Evolutionary conservation across 257 asterid species (phyloP), one percentile per base, ranked within the genome.

Genomic region (Sherardia arvensis): DNA sequence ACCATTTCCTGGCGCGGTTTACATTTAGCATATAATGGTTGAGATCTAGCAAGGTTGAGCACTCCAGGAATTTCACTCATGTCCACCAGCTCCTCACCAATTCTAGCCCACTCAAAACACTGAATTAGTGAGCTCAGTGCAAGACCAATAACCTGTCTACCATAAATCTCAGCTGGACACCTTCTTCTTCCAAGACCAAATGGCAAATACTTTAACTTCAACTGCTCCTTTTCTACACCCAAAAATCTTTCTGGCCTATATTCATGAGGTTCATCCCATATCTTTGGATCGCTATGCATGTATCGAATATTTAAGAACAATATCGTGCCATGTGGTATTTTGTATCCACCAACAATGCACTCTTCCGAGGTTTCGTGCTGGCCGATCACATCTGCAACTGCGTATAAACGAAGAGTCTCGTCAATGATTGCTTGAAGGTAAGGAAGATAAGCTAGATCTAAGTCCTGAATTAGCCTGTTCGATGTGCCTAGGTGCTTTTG

Each of bases 391-490:
- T 66, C 62, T 10, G 7, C 29, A 5, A 53, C 48, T 28, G 81
- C 78, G 32, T 49, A 74, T 26, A 73, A 15, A 0, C 78, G 76
- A 26, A 77, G 33, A 0, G 78, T 77, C 54, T 73, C 71, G 1
- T 20, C 27, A n/a, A 76, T 56, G 12, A 53, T 53, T 12, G 66
- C 58, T 0, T 67, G 68, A 32, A 77, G 76, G 61, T 73, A 73
- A 29, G 81, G 74, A 40, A 73, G 78, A 22, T 66, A 40, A n/a
- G 32, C 14, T 8, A 88, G 75, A 61, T 88, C 91, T 0, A 81
- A 72, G 9, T 88, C 94, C 10, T 77, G 69, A 0, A 85, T 65
- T 9, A 88, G 69, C 30, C 86, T 70, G 15, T 58, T 58, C 7
- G 82, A 59, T 45, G 66, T 53, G 11, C 86, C 86, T 2, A 69